phyloP scores from a whole-genome alignment of 2,329 filamentous ascomycete species.

The Setomelanomma holmii region DNA sequence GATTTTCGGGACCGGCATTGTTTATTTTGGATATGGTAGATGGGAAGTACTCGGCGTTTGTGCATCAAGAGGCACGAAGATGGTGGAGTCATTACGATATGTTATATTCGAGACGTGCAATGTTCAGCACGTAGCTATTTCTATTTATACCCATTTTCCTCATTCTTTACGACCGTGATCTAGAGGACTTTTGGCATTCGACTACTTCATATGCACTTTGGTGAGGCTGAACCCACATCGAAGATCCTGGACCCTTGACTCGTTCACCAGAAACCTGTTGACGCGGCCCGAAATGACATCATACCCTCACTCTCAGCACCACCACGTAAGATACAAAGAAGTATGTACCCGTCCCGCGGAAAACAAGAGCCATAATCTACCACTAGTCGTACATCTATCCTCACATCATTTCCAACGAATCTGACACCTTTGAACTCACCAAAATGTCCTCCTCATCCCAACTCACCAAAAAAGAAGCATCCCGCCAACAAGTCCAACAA shows the following conservation, averaged over 20 bases:
- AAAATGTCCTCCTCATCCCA: slow-evolving; percentile 27
- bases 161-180: too few species aligned
- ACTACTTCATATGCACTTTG: too few species aligned
- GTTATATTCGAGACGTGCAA: too few species aligned
- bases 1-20: not conserved
- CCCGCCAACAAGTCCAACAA: slow-evolving; percentile 30
- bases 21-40: too few species aligned
- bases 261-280: slow-evolving; percentile 9
- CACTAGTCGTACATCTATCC: not conserved
- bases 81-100: too few species aligned
- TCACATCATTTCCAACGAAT: too few species aligned
- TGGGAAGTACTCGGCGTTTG: not conserved
- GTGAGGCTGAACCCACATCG: not conserved
- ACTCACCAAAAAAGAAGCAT: slow-evolving; percentile 32
- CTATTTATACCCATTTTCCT: too few species aligned
- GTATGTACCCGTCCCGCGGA: not conserved
- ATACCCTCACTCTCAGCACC: slow-evolving; percentile 3
- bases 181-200: too few species aligned
- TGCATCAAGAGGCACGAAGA: too few species aligned
- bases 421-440: not conserved
- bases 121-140: too few species aligned
- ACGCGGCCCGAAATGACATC: slow-evolving; percentile 6
- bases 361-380: not conserved
- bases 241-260: not conserved
- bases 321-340: not conserved